These are phyloP conservation scores for Rusavskia elegans DNA, from an alignment of 495 filamentous ascomycete species.

Conservation along the genomic window DNA sequence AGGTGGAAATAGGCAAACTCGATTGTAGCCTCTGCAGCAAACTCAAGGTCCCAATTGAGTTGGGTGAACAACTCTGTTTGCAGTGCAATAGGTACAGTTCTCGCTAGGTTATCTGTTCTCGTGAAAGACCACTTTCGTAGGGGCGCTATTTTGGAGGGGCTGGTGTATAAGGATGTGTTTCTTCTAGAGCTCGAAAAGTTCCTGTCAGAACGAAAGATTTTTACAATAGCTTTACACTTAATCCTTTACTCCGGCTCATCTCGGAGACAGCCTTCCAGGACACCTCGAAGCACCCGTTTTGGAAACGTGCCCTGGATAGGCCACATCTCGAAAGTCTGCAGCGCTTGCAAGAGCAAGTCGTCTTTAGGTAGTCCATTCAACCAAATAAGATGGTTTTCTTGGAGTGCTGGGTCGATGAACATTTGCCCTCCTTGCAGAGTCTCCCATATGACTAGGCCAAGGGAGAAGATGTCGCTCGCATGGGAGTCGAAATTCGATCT, in stretches of 20 bases:
- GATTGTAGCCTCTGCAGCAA: not conserved
- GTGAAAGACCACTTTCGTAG: not conserved
- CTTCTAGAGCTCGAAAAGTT: not conserved
- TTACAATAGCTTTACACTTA: not conserved
- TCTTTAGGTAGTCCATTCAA: not conserved
- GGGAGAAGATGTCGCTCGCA: not conserved
- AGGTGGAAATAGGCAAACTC: not conserved
- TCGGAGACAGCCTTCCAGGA: not conserved
- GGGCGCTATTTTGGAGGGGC: not conserved
- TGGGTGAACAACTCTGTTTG: not conserved
- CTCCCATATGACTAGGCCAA: not conserved
- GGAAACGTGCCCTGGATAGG: not conserved
- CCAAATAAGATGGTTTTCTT: not conserved
- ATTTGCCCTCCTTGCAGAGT: not conserved
- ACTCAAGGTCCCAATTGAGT: not conserved
- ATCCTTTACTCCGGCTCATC: not conserved
- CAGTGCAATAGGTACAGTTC: not conserved
- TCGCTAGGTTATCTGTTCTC: not conserved
- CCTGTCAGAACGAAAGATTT: not conserved
- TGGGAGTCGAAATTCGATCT: not conserved
- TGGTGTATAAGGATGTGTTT: not conserved
- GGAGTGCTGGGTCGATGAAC: not conserved
- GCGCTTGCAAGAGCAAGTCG: not conserved
- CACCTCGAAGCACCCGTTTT: not conserved
- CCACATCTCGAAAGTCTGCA: not conserved